Base-by-base conservation (phyloP, 2,329 filamentous ascomycete genomes). In the Cladosporium velox region DNA sequence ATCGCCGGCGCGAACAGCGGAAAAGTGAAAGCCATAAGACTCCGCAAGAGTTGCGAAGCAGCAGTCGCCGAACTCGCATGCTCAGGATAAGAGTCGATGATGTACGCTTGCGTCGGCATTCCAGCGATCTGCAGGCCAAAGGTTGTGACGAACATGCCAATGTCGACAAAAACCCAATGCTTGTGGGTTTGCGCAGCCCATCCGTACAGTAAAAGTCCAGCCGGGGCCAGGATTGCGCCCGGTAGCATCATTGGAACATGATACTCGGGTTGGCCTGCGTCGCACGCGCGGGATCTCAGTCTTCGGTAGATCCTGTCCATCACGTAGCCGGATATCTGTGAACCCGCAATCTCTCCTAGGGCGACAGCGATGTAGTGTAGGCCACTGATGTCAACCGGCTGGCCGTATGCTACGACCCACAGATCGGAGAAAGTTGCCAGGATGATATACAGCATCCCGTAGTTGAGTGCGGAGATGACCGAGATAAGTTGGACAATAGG, bases 91-190 rank as follows among this genome's bases (percentile, higher is more conserved):
- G 79, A 77, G 64, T 89, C 87, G 15, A 90, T 83, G 1, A 90
- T 80, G 70, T 90, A 90, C 3, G 86, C 87, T 59, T 87, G 85
- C 49, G 85, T 82, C 34, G 84, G 84, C 73, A 86, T 85, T 67
- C 88, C 89, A 0, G 82, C 79, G 0, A 85, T 79, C 57, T 88
- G 84, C 61, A 85, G 82, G 0, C 86, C 86, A 1, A 81, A 75
- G 0, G 85, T 84, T 15, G 87, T 83, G 2, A 87, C 78, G 0
- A 79, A 78, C 2, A 85, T 84, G 0, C 87, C 87, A 35, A 89
- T 79, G 66, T 89, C 87, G 0, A 86, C 86, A 6, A 87, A 78
- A 49, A 88, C 84, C 85, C 86, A 89, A 70, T 86, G 84, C 1
- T 79, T 76, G 1, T 79, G 73, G 38, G 81, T 78, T 55, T 87